Base-by-base conservation (phyloP, 768 basidiomycete species). In the Daedaleopsis nitida region DNA sequence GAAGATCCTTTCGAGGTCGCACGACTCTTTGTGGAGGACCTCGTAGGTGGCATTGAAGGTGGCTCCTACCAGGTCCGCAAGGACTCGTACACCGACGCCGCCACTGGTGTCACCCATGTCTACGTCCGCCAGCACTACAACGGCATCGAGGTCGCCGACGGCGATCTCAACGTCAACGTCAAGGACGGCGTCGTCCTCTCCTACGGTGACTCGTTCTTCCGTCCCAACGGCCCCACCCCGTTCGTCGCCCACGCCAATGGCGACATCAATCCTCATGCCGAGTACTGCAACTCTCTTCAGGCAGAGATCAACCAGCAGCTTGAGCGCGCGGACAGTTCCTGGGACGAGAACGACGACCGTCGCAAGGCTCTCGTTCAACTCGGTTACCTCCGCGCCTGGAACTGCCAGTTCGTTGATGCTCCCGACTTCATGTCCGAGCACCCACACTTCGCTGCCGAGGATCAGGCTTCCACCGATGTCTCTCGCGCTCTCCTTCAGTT, bases 141-240 rank as follows among this genome's bases (percentile, higher is more conserved):
- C 59, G 94, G 93, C 14, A 77, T 96, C 48, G 92, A 96, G 70
- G 93, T 99, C 16, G 82, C 83, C 12, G 93, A 97, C 68, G 92
- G 91, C 32, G 90, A 97, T 74, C 85, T 97, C 78, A 98, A 98
- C 73, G 76, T 99, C 70, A 97, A 98, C 78, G 80, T 98, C 74
- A 88, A 88, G 75, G 83, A 91, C 57, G 94, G 93, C 47, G 76
- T 82, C 66, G 83, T 98, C 19, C 70, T 98, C 50, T 95, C 93
- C 1, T 93, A 88, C 68, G 95, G 95, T 48, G 90, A 89, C 71
- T 95, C 93, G 91, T 95, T 96, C 82, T 93, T 85, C 74, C 77
- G 81, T n/a, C 55, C 62, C 16, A 50, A 58, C 34, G 93, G 91
- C 5, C 59, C 76, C 1, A 70, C 62, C 55, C 51, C 24, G 58